A percentile compares a stretch with the other conserved stretches of the same genome.
Conservation (phyloP, 331 rosid species). For the Erythrophleum ivorense region DNA sequence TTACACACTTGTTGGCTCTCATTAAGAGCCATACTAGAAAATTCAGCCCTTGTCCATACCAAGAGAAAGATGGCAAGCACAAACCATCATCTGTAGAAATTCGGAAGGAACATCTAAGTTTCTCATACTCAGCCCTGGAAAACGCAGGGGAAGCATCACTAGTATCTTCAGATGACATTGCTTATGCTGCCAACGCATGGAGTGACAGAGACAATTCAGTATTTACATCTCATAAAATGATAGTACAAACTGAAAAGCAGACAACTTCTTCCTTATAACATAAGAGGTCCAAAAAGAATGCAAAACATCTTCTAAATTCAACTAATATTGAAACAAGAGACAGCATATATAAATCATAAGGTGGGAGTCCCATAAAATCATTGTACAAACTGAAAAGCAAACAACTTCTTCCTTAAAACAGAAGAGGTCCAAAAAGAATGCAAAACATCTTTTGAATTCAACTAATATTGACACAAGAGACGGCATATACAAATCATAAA, state of each 20-base stretch:
- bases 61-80: conserved; percentile 52
- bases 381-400: too few species aligned
- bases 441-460: too few species aligned
- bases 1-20: conserved; percentile 46
- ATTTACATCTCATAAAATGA: conserved; percentile 29
- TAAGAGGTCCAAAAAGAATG: conserved; percentile 22
- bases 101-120: conserved; percentile 60
- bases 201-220: conserved; percentile 43
- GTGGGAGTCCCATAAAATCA: too few species aligned
- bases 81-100: conserved; percentile 54
- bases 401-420: too few species aligned
- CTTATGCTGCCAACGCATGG: conserved; percentile 48
- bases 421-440: too few species aligned
- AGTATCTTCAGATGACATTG: conserved; percentile 49
- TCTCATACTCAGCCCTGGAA: conserved; percentile 73
- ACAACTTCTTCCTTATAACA: conserved; percentile 31
- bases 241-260: conserved; percentile 38
- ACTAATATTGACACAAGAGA: too few species aligned
- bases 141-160: conserved; percentile 71
- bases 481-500: not conserved
- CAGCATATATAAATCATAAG: not conserved
- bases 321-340: conserved; percentile 20
- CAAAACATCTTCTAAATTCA: conserved; percentile 37
- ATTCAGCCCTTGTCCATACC: conserved; percentile 45
- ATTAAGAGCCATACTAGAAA: conserved; percentile 48